Evolutionary conservation across 306 rosid genomes (phyloP).

Genomic region (Rosa persica): DNA sequence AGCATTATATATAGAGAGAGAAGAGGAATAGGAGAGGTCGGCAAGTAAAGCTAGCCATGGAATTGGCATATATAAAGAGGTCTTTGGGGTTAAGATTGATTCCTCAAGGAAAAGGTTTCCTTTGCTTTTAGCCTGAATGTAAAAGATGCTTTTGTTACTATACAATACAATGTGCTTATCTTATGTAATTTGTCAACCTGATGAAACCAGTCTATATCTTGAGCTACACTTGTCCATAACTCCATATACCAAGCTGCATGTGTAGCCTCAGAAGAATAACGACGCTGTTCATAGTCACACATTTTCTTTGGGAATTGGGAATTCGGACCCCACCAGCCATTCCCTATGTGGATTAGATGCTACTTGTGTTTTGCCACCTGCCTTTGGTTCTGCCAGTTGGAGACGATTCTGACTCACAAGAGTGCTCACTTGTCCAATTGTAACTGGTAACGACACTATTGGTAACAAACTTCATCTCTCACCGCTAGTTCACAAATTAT

Average conservation of each 20-base stretch:
- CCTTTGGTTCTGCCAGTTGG: slow-evolving; percentile 24
- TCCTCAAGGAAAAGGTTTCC: slow-evolving; percentile 30
- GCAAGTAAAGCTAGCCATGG: slow-evolving; percentile 25
- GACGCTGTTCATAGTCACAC: neutral
- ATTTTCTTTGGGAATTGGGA: neutral
- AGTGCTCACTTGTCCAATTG: neutral
- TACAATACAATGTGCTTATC: neutral
- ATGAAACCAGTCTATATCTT: neutral
- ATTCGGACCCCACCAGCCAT: slow-evolving; percentile 7
- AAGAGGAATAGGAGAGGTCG: slow-evolving; percentile 28
- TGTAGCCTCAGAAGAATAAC: neutral
- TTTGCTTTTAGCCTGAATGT: slow-evolving; percentile 5
- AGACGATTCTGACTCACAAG: neutral
- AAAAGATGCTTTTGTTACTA: neutral
- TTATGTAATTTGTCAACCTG: neutral
- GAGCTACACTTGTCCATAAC: slow-evolving; percentile 21
- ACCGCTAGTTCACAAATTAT: neutral
- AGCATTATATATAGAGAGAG: slow-evolving; percentile 9
- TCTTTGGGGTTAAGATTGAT: slow-evolving; percentile 30
- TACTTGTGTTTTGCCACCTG: slow-evolving; percentile 24
- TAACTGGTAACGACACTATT: neutral
- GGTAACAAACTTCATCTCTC: neutral
- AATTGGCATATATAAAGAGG: neutral
- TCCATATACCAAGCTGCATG: neutral
- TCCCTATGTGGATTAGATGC: slow-evolving; percentile 22